Base-by-base conservation (phyloP, 805 yeast species). In the Wilhelminamyces savonicus region DNA sequence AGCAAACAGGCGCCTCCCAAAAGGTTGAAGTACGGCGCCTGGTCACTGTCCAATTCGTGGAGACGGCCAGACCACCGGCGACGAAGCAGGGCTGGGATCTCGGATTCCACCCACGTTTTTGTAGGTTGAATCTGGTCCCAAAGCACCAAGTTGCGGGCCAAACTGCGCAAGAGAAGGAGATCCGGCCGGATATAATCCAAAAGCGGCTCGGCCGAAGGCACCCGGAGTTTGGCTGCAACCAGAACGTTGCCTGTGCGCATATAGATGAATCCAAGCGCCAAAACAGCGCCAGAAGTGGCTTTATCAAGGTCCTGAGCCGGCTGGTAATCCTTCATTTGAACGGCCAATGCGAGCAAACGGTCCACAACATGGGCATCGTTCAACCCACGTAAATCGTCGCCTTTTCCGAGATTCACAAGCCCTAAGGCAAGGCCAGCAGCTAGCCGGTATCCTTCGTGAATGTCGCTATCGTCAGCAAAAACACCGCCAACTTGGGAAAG, bases 401-500 rank as follows among this genome's bases (percentile, higher is more conserved):
- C 94, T 32, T 74, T 72, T 1, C 94, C 95, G 18, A 87, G 52
- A 45, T 88, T 87, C 11, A 87, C 77, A 33, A 78, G 72, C 0
- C 99, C 99, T 12, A 88, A 55, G 0, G 95, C 76, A 24, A 90
- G 72, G 0, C 98, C 98, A 1, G 94, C 94, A 1, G 94, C 83
- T 9, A 85, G 59, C 32, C 94, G 61, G 45, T 88, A 90, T 2
- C 88, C 82, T 52, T 88, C 96, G 52, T 75, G 77, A 2, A 77
- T 76, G 18, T 61, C 68, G 29, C 66, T 66, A 24, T 78, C 88
- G 36, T 75, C 74, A 23, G 71, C 69, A 5, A 53, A 44, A 4
- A 78, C 65, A 2, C 68, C 58, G 4, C 78, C 69, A 2, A 90
- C 61, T 47, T 90, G 95, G 0, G 82, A 67, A 13, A 82, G 56